phyloP scores from a whole-genome alignment of 2,329 filamentous ascomycete species.

The Passalora sequoiae region DNA sequence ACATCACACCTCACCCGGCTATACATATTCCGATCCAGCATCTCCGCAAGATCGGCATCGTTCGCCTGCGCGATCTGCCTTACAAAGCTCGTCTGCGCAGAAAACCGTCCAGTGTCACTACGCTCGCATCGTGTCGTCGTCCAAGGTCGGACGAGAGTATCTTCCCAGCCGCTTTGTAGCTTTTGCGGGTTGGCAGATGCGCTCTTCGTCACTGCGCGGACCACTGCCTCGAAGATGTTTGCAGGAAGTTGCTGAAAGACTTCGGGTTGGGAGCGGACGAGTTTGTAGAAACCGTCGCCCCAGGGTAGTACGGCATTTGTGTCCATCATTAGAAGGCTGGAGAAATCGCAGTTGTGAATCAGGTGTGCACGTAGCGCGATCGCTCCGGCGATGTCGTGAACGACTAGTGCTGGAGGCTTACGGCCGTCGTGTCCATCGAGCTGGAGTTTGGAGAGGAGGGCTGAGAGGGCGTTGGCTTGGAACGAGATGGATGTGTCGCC shows the following conservation, averaged over 20 bases:
- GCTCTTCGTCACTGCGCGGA: constrained; percentile 39
- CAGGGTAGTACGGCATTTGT: constrained; percentile 43
- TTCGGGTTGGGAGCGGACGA: constrained; percentile 29
- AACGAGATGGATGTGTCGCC: constrained; percentile 36
- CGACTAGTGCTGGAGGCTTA: constrained; percentile 36
- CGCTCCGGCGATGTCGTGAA: constrained; percentile 45
- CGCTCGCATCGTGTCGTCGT: background rate
- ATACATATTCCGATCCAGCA: constrained; percentile 36
- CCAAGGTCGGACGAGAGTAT: constrained; percentile 37
- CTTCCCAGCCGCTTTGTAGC: constrained; percentile 32
- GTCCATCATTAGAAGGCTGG: constrained; percentile 41
- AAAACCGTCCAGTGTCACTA: constrained; percentile 11
- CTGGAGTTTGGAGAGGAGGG: constrained; percentile 37
- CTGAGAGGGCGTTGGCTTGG: constrained; percentile 38
- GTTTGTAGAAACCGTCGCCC: constrained; percentile 42
- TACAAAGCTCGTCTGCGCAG: constrained; percentile 37
- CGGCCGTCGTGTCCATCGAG: constrained; percentile 13
- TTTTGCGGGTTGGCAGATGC: constrained; percentile 31
- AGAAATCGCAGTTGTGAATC: constrained; percentile 36
- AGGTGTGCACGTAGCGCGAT: constrained; percentile 39
- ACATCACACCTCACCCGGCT: constrained; percentile 33
- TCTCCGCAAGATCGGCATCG: constrained; percentile 35
- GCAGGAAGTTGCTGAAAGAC: constrained; percentile 31
- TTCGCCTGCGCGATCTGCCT: constrained; percentile 33
- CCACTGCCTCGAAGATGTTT: constrained; percentile 35